phyloP scores from a whole-genome alignment of 352 stramenopile species.

The Globisporangium iwayamae region DNA sequence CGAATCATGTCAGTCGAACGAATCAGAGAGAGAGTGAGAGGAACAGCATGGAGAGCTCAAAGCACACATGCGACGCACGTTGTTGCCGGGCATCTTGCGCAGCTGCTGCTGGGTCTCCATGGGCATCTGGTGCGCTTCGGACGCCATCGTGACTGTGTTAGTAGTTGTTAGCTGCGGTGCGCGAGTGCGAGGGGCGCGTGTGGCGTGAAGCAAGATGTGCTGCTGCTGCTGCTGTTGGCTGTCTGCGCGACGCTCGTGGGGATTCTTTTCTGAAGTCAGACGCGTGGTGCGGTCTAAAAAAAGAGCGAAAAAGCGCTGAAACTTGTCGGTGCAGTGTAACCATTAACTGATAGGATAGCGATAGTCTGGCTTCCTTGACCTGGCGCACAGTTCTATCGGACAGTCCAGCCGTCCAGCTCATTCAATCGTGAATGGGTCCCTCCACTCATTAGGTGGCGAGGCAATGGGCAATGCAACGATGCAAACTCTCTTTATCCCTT shows the following conservation, averaged over 20 bases:
- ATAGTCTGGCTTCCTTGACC: no score
- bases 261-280: slow-evolving; percentile 8
- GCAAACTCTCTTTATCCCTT: neutral
- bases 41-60: neutral
- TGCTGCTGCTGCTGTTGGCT: slow-evolving; percentile 2
- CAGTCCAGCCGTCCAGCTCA: no score
- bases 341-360: neutral
- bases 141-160: slow-evolving; percentile 12
- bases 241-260: neutral
- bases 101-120: slow-evolving; percentile 85
- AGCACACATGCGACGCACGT: slow-evolving; percentile 37
- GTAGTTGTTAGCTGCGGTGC: neutral
- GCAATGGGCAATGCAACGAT: no score
- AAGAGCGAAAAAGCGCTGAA: slow-evolving; percentile 6
- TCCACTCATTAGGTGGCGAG: no score
- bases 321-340: neutral
- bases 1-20: neutral
- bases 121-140: slow-evolving; percentile 76
- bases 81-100: slow-evolving; percentile 77
- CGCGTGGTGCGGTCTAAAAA: neutral
- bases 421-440: neutral
- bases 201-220: neutral
- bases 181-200: neutral
- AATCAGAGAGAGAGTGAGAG: neutral
- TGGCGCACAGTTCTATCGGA: no score